These are phyloP conservation scores for Aureobasidium zeae DNA, from an alignment of 2,329 filamentous ascomycete species.

Conservation along the genomic window DNA sequence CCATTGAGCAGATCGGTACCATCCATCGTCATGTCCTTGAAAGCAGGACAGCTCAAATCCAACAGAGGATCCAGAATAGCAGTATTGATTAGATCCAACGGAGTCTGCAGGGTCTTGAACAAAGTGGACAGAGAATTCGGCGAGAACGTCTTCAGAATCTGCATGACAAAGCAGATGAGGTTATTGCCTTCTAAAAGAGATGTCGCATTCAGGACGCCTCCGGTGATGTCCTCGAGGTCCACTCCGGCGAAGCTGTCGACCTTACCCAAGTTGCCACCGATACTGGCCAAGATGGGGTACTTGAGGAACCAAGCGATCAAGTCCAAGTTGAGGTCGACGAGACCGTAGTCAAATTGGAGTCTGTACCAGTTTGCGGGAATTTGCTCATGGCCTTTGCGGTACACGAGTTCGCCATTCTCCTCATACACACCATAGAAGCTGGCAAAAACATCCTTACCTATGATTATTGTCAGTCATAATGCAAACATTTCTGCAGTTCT, in stretches of 20 bases:
- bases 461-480: constrained; percentile 17
- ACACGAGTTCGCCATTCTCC: constrained; percentile 25
- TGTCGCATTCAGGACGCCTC: constrained; percentile 34
- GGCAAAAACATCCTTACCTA: constrained; percentile 27
- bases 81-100: constrained; percentile 29
- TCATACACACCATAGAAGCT: constrained; percentile 29
- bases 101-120: constrained; percentile 27
- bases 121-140: constrained; percentile 37
- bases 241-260: constrained; percentile 29
- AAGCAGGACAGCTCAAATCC: constrained; percentile 22
- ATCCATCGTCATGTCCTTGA: constrained; percentile 17
- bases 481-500: neutral
- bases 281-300: constrained; percentile 26
- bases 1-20: neutral
- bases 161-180: constrained; percentile 36
- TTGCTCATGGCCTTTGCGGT: constrained; percentile 30
- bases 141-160: constrained; percentile 32
- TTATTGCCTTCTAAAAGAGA: constrained; percentile 42
- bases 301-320: constrained; percentile 18
- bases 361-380: constrained; percentile 35
- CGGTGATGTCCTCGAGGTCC: constrained; percentile 29
- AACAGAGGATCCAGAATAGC: constrained; percentile 21
- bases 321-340: constrained; percentile 20
- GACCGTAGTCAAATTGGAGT: constrained; percentile 27
- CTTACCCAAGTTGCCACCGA: constrained; percentile 31